A percentile compares a stretch with the other conserved stretches of the same genome.
Conservation (phyloP, 768 basidiomycete species). For the Asterophora parasitica region DNA sequence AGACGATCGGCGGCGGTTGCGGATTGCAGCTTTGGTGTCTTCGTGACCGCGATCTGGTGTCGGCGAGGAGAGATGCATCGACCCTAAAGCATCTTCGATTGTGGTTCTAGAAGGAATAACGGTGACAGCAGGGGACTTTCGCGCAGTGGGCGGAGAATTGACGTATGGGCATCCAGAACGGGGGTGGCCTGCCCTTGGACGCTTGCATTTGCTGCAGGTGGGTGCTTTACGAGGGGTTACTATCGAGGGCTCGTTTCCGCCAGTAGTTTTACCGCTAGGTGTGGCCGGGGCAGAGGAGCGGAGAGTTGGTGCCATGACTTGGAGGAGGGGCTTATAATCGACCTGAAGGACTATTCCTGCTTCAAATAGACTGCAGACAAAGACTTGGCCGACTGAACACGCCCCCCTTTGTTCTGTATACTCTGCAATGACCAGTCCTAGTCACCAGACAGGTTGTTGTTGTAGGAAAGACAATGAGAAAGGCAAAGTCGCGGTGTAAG, state of each 20-base stretch:
- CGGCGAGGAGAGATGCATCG: conserved; percentile 36
- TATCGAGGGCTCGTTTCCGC: conserved; percentile 7
- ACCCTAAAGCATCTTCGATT: conserved; percentile 40
- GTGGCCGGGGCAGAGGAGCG: conserved; percentile 18
- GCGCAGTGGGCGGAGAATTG: conserved; percentile 21
- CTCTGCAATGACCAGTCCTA: no score
- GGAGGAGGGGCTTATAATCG: not conserved
- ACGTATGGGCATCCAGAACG: conserved; percentile 55
- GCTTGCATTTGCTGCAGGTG: conserved; percentile 51
- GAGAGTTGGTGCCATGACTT: conserved; percentile 18
- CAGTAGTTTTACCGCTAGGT: conserved; percentile 10
- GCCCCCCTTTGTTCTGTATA: not conserved
- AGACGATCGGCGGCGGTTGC: conserved; percentile 29
- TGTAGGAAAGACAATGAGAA: no score
- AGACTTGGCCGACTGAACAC: not conserved
- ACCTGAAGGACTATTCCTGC: conserved; percentile 1
- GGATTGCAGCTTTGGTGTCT: conserved; percentile 28
- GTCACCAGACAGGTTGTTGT: no score
- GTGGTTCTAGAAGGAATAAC: conserved; percentile 17
- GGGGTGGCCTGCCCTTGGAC: conserved; percentile 54
- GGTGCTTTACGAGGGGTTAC: conserved; percentile 47
- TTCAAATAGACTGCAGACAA: not conserved
- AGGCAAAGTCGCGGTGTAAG: no score
- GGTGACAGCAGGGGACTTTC: conserved; percentile 2
- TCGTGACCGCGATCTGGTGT: conserved; percentile 22